Base-by-base conservation (phyloP, 805 yeast species). In the Cyberlindnera petersonii region DNA sequence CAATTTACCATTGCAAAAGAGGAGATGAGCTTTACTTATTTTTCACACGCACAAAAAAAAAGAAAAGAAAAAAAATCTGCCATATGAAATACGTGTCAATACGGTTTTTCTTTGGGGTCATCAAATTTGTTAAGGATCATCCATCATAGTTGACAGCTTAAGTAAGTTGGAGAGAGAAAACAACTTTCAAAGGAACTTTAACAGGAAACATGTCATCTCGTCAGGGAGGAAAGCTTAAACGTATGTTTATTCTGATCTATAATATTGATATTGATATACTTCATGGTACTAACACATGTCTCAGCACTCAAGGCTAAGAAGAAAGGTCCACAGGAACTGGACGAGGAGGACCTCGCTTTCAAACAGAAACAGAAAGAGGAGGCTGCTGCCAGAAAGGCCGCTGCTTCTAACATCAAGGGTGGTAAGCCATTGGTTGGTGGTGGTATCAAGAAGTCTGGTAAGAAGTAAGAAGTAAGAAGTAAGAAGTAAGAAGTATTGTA, bases 181-280 rank as follows among this genome's bases (percentile, higher is more conserved):
- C 10, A 22, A 9, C 24, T 22, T 22, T 22, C 24, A 11, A n/a
- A n/a, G 24, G 19, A 22, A 19, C 9, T n/a, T 18, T 4, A 22
- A 15, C 5, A 14, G 7, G 13, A 20, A 26, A 31, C 31, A 87
- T 88, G 96, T 87, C 96, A 35, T 88, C 95, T 56, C 88, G 96
- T 71, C 96, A 89, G 73, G 97, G 97, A 60, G 97, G 97, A 59
- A 89, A 89, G 64, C 79, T 89, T 44, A 89, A 89, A 79, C 97
- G 88, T 69, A 58, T 44, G 78, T 66, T 3, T n/a, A 20, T 9
- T 24, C 20, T 17, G 23, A 17, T 19, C 24, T 22, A 16, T 13
- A 6, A 24, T 24, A 13, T 24, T 13, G n/a, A 9, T 24, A 15
- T 11, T 24, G 9, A 24, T 9, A 24, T 24, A 24, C 14, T 9